Evolutionary conservation across 2,329 filamentous ascomycete genomes (phyloP).

Genomic region (Metarhizium brunneum): DNA sequence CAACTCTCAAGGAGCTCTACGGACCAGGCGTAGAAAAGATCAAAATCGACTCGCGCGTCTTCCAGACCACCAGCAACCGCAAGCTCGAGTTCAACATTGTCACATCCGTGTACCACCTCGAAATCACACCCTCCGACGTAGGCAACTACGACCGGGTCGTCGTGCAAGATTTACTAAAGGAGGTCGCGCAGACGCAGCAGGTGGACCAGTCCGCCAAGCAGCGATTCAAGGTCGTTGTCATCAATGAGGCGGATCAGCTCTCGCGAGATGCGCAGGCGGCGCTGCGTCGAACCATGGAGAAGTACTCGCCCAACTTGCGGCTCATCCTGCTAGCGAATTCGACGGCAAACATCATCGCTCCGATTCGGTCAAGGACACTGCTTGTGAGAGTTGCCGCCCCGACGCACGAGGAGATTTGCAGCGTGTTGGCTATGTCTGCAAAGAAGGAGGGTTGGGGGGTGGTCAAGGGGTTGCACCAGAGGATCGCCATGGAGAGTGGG

Average conservation of each 20-base stretch:
- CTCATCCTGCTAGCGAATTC: slow-evolving; percentile 91
- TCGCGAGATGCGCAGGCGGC: slow-evolving; percentile 93
- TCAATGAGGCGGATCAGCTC: slow-evolving; percentile 95
- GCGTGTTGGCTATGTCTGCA: slow-evolving; percentile 59
- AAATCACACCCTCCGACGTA: slow-evolving; percentile 95
- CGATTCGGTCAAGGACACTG: slow-evolving; percentile 84
- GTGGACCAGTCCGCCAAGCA: slow-evolving; percentile 90
- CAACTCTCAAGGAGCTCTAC: slow-evolving; percentile 90
- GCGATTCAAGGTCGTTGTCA: slow-evolving; percentile 96
- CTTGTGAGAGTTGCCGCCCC: slow-evolving; percentile 88
- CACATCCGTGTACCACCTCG: slow-evolving; percentile 91
- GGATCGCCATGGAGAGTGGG: slow-evolving; percentile 84
- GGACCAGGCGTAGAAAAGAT: slow-evolving; percentile 98
- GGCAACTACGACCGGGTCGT: slow-evolving; percentile 95
- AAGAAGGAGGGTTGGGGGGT: slow-evolving; percentile 79
- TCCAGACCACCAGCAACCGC: slow-evolving; percentile 89
- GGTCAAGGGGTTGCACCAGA: slow-evolving; percentile 64
- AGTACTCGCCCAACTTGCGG: slow-evolving; percentile 91
- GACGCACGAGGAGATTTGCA: slow-evolving; percentile 73
- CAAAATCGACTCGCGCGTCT: slow-evolving; percentile 95
- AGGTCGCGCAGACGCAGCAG: slow-evolving; percentile 97
- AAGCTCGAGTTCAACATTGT: slow-evolving; percentile 99
- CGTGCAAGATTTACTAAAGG: slow-evolving; percentile 89
- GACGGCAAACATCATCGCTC: slow-evolving; percentile 98
- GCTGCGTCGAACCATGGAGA: slow-evolving; percentile 93